A percentile compares a stretch with the other conserved stretches of the same genome.
Evolutionary conservation across 805 yeast genomes (phyloP).

Genomic region (Ogataea henricii): DNA sequence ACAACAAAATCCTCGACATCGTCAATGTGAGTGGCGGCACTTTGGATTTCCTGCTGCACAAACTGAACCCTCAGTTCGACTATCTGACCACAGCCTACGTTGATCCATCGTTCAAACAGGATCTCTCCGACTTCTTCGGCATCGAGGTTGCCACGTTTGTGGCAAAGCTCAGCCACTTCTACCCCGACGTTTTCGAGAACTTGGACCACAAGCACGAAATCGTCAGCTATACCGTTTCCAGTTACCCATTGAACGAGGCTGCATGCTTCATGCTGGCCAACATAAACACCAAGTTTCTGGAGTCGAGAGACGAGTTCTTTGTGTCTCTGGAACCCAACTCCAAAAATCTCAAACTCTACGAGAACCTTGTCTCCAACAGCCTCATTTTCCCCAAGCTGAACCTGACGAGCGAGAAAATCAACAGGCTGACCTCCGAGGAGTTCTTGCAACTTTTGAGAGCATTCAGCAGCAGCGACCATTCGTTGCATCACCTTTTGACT

Average conservation of each 20-base stretch:
- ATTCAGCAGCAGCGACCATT: slow-evolving; percentile 26
- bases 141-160: slow-evolving; percentile 25
- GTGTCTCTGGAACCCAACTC: slow-evolving; percentile 25
- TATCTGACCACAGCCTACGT: slow-evolving; percentile 29
- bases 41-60: slow-evolving; percentile 15
- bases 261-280: slow-evolving; percentile 29
- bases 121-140: slow-evolving; percentile 28
- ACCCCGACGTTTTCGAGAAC: slow-evolving; percentile 22
- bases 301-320: slow-evolving; percentile 18
- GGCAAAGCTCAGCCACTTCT: slow-evolving; percentile 19
- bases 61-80: slow-evolving; percentile 23
- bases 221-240: slow-evolving; percentile 21
- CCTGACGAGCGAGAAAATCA: slow-evolving; percentile 21
- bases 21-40: slow-evolving; percentile 1
- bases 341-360: slow-evolving; percentile 25
- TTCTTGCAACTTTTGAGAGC: slow-evolving; percentile 28
- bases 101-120: slow-evolving; percentile 27
- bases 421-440: slow-evolving; percentile 26
- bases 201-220: slow-evolving; percentile 27
- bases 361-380: slow-evolving; percentile 27
- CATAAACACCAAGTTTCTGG: slow-evolving; percentile 29
- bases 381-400: slow-evolving; percentile 22
- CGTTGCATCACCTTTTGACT: slow-evolving; percentile 25
- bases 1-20: slow-evolving; percentile 28
- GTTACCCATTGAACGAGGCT: slow-evolving; percentile 14